phyloP scores from a whole-genome alignment of 2,329 filamentous ascomycete genomes.

The Dothideomycetidae sp. region DNA sequence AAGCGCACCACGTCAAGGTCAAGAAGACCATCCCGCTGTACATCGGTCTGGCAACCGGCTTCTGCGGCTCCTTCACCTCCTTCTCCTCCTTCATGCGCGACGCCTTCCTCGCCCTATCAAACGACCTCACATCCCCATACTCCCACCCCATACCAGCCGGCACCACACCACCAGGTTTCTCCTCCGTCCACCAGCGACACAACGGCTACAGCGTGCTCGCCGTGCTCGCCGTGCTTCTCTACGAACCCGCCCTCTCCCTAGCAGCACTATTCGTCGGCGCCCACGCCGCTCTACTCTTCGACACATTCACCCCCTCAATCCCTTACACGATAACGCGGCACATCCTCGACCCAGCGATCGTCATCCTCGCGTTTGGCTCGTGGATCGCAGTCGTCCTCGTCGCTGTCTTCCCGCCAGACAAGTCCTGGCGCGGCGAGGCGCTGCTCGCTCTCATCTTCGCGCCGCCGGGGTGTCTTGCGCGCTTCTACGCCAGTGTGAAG shows the following conservation, averaged over 20 bases:
- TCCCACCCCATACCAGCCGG: slow-evolving; percentile 21
- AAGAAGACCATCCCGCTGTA: slow-evolving; percentile 87
- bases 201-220: slow-evolving; percentile 76
- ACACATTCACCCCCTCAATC: slow-evolving; percentile 45
- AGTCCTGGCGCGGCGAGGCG: slow-evolving; percentile 60
- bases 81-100: slow-evolving; percentile 81
- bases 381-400: slow-evolving; percentile 70
- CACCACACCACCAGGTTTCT: slow-evolving; percentile 15
- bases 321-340: slow-evolving; percentile 43
- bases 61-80: slow-evolving; percentile 79
- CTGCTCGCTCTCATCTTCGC: slow-evolving; percentile 71
- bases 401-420: slow-evolving; percentile 51
- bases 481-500: slow-evolving; percentile 56
- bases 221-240: slow-evolving; percentile 57
- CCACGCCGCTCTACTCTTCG: slow-evolving; percentile 54
- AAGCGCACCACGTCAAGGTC: slow-evolving; percentile 29
- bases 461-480: slow-evolving; percentile 59
- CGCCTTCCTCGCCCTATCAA: slow-evolving; percentile 62
- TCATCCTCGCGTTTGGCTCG: slow-evolving; percentile 53
- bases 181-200: slow-evolving; percentile 38
- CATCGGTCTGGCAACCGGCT: slow-evolving; percentile 71
- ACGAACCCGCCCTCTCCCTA: slow-evolving; percentile 56
- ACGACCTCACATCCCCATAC: slow-evolving; percentile 48
- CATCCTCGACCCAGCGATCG: slow-evolving; percentile 47
- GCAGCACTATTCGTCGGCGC: slow-evolving; percentile 56